Conservation (phyloP, 169 alveolate species). For the Amoebophrya sp. region DNA sequence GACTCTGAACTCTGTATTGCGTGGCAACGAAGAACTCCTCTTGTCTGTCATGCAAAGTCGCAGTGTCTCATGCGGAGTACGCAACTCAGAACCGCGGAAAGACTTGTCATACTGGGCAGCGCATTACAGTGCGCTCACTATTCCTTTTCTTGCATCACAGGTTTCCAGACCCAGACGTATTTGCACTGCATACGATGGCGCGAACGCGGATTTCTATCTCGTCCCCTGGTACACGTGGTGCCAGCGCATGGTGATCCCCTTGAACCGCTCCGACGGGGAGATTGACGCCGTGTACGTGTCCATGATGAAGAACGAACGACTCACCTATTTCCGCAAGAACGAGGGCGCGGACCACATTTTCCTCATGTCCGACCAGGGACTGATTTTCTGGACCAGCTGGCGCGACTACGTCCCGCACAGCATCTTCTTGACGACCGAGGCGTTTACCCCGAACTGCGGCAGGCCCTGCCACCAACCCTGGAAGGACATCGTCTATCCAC, state of each 20-base stretch:
- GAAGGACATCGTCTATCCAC: no score
- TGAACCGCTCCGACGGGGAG: conserved; percentile 18
- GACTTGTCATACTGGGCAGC: no score
- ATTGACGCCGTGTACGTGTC: background rate
- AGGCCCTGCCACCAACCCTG: background rate
- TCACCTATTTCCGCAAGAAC: background rate
- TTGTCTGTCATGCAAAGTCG: no score
- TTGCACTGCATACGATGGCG: background rate
- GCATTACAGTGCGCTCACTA: no score
- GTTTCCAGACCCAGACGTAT: no score
- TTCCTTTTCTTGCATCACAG: no score
- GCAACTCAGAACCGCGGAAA: no score
- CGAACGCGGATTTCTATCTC: background rate
- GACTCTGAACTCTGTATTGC: no score
- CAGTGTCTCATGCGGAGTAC: no score
- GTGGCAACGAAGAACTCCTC: no score
- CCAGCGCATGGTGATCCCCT: background rate
- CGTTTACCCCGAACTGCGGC: conserved; percentile 2
- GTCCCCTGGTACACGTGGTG: conserved; percentile 22
- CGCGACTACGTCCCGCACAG: background rate
- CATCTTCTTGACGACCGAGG: background rate
- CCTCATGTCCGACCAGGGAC: conserved; percentile 8
- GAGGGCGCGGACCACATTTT: conserved; percentile 15
- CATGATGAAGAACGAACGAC: background rate
- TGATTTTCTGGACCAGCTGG: conserved; percentile 1